A percentile compares a stretch with the other conserved stretches of the same genome.
Evolutionary conservation across 164 flowering plant species (phyloP).

Genomic region (Euptelea pleiosperma): DNA sequence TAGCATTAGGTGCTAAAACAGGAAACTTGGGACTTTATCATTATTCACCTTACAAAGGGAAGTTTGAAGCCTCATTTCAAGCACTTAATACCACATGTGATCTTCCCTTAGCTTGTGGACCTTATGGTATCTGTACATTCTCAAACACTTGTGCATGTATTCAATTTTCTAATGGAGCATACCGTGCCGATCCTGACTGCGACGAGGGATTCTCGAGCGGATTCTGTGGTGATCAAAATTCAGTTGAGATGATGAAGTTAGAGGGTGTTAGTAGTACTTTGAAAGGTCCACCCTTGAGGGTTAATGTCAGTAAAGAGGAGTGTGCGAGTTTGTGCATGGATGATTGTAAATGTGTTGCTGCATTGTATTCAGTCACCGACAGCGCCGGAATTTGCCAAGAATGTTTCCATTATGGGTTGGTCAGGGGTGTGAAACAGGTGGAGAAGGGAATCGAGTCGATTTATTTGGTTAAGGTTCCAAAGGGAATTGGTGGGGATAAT

Average conservation of each 20-base stretch:
- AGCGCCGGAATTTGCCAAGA: slow-evolving; percentile 7
- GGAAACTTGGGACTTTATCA: slow-evolving; percentile 68
- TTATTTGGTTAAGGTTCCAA: slow-evolving; percentile 66
- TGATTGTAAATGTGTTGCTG: slow-evolving; percentile 66
- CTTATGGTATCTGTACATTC: slow-evolving; percentile 64
- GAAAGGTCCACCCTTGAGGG: slow-evolving; percentile 21
- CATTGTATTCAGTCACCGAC: slow-evolving; percentile 28
- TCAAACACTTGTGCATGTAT: slow-evolving; percentile 62
- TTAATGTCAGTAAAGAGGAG: slow-evolving; percentile 43
- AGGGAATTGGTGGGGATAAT: slow-evolving; percentile 25
- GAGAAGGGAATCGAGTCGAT: slow-evolving; percentile 31
- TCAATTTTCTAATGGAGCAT: slow-evolving; percentile 9
- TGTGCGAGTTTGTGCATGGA: slow-evolving; percentile 48
- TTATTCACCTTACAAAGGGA: slow-evolving; percentile 42
- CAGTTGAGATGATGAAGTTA: slow-evolving; percentile 57
- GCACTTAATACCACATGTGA: slow-evolving; percentile 67
- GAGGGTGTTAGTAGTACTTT: slow-evolving; percentile 45
- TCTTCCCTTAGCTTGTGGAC: slow-evolving; percentile 75
- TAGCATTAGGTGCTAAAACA: slow-evolving; percentile 52
- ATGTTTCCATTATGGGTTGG: slow-evolving; percentile 55
- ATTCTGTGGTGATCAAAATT: slow-evolving; percentile 29
- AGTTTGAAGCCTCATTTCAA: slow-evolving; percentile 58
- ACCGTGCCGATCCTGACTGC: slow-evolving; percentile 26
- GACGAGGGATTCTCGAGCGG: slow-evolving; percentile 20
- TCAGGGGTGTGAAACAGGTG: slow-evolving; percentile 59